Evolutionary conservation across 257 asterid genomes (phyloP), one percentile per base, ranked within the genome.

Genomic region (Echites panduratus): DNA sequence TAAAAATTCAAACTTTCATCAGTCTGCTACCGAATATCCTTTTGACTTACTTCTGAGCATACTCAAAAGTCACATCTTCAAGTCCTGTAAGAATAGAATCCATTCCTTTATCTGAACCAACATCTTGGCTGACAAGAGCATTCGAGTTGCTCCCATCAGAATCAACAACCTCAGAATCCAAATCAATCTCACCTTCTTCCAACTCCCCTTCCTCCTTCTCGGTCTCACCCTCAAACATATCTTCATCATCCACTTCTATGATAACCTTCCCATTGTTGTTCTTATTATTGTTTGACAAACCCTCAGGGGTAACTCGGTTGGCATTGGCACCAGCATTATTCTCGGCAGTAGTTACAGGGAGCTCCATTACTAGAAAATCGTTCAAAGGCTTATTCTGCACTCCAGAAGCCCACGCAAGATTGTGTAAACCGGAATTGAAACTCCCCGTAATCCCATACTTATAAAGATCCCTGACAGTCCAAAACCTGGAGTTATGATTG

Each of bases 151-250:
- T 50, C 75, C 68, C 78, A 35, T 70, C 74, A 24, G 52, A 66
- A 16, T 75, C 68, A 67, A 71, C 79, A 43, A 75, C 68, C n/a
- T 85, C 97, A n/a, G 90, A 84, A 77, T 90, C 99, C 93, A 90
- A 86, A 83, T 95, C 99, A 84, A 95, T 95, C 83, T 95, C 99
- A 24, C 99, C 99, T 82, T 93, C 98, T 86, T 93, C 98, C 89
- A 93, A 75, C 82, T 93, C 98, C 54, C 91, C 97, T 68, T 93
- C 96, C 84, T 90, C 98, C 87, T 80, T 87, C 78, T 76, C 94
- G 72, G 26, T 24, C 2, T 44, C n/a, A 24, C 54, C 54, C 38
- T 66, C 71, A 7, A 66, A 26, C 53, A 43, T 66, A 11, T 45
- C 67, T 9, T 87, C 91, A 62, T 81, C 96, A 70, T 86, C 96